Base-by-base conservation (phyloP, 2,329 filamentous ascomycete species). In the Penicillium sp. region DNA sequence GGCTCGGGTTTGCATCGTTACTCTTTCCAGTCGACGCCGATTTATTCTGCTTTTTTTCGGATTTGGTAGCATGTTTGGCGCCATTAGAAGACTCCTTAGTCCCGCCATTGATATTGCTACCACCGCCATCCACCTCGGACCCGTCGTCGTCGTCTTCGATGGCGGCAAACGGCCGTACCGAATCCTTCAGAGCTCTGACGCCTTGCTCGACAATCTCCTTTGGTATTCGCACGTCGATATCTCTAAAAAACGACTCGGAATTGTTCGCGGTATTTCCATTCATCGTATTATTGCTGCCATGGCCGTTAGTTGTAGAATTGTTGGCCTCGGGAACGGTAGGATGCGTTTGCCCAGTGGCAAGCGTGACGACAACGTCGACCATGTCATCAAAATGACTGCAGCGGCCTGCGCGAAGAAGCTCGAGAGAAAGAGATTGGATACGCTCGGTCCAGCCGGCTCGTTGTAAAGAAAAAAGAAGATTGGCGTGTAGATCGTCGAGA, bases 381-480 rank as follows among this genome's bases (percentile, higher is more conserved):
- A 84, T 74, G 55, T 86, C 81, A 53, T 81, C 78, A 62, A 81
- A 83, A 30, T 77, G 82, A 55, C 77, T 78, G 65, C 80, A 82
- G 55, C 82, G 79, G 47, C 82, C 82, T 24, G 77, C 80, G 62
- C 83, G 80, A 55, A 86, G 78, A 42, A 86, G 75, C 56, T 81
- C 74, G 47, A 79, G 77, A 18, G 83, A 76, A 59, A 85, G 79
- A 47, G 72, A 73, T 57, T 79, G 79, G 59, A 87, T 74, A 26
- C 75, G 75, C 63, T 82, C 77, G 43, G 80, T 80, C 83, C 83
- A 87, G 62, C 83, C 83, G n/a, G 74, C 71, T 53, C 80, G 76
- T 63, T 83, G 79, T 11, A 86, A 76, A 21, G 79, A 77, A 64
- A 82, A 77, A 58, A 79, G 74, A 24, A 86, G 75, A 1, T 77